These are phyloP conservation scores for Pisolithus microcarpus DNA, from an alignment of 768 basidiomycete genomes.

Conservation along the genomic window DNA sequence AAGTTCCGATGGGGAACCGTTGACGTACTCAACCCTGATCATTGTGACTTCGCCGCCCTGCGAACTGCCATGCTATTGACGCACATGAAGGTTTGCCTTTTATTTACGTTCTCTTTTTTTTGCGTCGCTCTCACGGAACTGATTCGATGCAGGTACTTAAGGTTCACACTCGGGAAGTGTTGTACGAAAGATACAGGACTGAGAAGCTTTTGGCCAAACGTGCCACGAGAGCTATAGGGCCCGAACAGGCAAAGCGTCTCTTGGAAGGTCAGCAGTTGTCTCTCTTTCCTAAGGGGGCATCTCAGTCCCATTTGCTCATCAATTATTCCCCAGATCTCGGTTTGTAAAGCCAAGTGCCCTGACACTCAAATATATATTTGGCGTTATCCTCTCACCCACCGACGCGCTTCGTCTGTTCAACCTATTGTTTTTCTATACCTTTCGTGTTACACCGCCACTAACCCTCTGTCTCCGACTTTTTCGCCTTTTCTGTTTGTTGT, in stretches of 20 bases:
- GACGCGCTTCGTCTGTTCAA: slow-evolving; percentile 9
- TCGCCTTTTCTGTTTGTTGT: slow-evolving; percentile 1
- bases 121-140: not conserved
- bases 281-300: no score
- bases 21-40: slow-evolving; percentile 77
- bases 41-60: slow-evolving; percentile 84
- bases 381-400: slow-evolving; percentile 11
- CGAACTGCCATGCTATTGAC: slow-evolving; percentile 79
- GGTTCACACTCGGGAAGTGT: slow-evolving; percentile 74
- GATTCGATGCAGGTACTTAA: slow-evolving; percentile 59
- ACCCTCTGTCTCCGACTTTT: not conserved
- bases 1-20: slow-evolving; percentile 86
- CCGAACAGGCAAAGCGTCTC: slow-evolving; percentile 64
- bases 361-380: slow-evolving; percentile 17
- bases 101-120: slow-evolving; percentile 13
- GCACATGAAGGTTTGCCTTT: slow-evolving; percentile 65
- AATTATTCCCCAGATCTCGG: slow-evolving; percentile 35
- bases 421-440: slow-evolving; percentile 6
- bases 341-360: slow-evolving; percentile 26
- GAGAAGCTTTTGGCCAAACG: slow-evolving; percentile 85
- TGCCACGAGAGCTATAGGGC: slow-evolving; percentile 71
- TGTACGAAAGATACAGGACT: slow-evolving; percentile 91
- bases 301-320: slow-evolving; percentile 19
- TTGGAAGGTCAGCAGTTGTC: slow-evolving; percentile 51
- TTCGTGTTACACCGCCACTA: slow-evolving; percentile 3